Evolutionary conservation across 2,329 filamentous ascomycete species (phyloP), one percentile per base, ranked within the genome.

Genomic region (Chaetothyriales sp.): DNA sequence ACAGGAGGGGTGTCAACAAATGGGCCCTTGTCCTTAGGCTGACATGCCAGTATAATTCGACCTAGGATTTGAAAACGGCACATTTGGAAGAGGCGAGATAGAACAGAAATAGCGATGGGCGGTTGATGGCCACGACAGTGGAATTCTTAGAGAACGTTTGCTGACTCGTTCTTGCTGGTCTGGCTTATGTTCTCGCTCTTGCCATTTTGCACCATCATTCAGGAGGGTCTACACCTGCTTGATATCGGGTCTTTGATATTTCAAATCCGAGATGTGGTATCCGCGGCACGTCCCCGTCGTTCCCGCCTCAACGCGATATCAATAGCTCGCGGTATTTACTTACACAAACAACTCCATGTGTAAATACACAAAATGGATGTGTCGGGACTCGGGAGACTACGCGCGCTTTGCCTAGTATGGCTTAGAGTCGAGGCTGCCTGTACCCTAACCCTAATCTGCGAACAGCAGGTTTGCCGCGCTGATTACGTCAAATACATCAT

Each of bases 1-100:
- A 50, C 51, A 43, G 20, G 43, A 12, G 49, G 42, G 44, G 53
- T 51, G 42, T 51, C 50, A 25, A 50, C 48, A 39, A 43, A 42
- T 18, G 48, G 46, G n/a, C 26, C 36, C 15, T 53, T 36, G 47
- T 56, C 60, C 44, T 58, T 58, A 52, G 65, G 65, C 51, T 68
- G 68, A 63, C 67, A 68, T 53, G 66, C 68, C 52, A 71, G 60
- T 58, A 71, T 59, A 55, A 66, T 61, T 56, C 68, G 64, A 46
- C 69, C 69, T 47, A 71, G 59, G 47, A 71, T 61, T 59, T 71
- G 69, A 55, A 68, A 68, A n/a, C 69, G 68, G 65, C 69, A 71
- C 69, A 71, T 71, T 71, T 59, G 65, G 60, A 52, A 49, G 48
- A 44, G 25, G 47, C 8, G 7, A 18, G 43, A 15, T 39, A 15